Conservation (phyloP, 176 grass and related monocot species). For the Urochloa ruziziensis region DNA sequence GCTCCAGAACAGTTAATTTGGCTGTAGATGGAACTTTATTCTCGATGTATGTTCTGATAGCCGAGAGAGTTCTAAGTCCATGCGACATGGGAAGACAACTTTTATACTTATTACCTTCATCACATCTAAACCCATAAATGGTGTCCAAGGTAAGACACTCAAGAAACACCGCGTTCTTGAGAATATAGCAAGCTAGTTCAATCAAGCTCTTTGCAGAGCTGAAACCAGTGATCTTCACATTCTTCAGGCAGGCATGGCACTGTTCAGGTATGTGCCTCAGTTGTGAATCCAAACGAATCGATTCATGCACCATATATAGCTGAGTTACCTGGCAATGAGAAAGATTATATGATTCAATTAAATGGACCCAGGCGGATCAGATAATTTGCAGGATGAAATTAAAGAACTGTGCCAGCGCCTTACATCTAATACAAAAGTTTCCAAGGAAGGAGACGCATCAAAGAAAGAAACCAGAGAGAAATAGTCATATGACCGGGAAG, state of each 20-base stretch:
- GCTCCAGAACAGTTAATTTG: not conserved
- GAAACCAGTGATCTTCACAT: constrained; percentile 5
- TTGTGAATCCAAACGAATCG: not conserved
- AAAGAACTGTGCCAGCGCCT: not conserved
- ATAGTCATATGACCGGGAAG: not conserved
- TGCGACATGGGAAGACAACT: not conserved
- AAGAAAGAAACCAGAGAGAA: not conserved
- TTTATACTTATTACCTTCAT: no score
- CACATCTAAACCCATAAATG: not conserved
- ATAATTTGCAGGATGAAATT: not conserved
- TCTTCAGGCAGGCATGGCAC: constrained; percentile 1
- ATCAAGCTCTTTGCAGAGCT: not conserved
- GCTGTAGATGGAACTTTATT: not conserved
- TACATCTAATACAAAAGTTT: not conserved
- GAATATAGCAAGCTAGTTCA: not conserved
- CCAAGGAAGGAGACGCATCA: not conserved
- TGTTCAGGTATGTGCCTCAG: not conserved
- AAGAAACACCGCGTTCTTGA: not conserved
- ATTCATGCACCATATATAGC: not conserved
- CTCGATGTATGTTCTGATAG: not conserved
- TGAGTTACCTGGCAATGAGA: not conserved
- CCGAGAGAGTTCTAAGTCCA: not conserved
- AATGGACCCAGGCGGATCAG: not conserved
- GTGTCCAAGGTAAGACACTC: not conserved
- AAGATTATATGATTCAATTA: not conserved